Evolutionary conservation across 2,329 filamentous ascomycete species (phyloP).

Genomic region (Paecilomyces variotii): DNA sequence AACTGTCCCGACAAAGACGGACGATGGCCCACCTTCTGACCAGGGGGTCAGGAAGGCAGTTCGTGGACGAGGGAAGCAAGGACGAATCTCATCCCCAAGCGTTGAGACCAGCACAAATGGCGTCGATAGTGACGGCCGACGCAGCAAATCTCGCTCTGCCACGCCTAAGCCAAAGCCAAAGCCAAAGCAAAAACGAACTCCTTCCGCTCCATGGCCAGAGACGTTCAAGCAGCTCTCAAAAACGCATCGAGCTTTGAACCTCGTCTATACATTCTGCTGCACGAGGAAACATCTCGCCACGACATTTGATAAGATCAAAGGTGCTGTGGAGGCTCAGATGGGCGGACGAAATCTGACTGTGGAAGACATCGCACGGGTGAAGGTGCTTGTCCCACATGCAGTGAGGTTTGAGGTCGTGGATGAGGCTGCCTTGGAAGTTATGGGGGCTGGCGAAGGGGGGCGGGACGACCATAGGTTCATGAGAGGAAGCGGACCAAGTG

Average conservation of each 20-base stretch:
- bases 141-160: conserved; percentile 4
- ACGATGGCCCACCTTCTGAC: background rate
- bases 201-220: conserved; percentile 61
- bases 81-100: background rate
- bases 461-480: conserved; percentile 12
- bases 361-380: conserved; percentile 76
- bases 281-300: conserved; percentile 88
- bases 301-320: conserved; percentile 80
- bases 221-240: conserved; percentile 64
- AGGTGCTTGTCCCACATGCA: conserved; percentile 65
- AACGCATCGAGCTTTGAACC: conserved; percentile 75
- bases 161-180: conserved; percentile 9
- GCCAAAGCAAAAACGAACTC: conserved; percentile 10
- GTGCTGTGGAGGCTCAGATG: conserved; percentile 75
- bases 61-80: background rate
- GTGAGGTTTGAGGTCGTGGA: conserved; percentile 84
- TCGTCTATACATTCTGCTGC: conserved; percentile 92
- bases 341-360: conserved; percentile 57
- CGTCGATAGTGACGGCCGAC: background rate
- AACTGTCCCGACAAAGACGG: conserved; percentile 3
- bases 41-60: background rate
- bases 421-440: conserved; percentile 71
- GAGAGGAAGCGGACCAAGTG: background rate
- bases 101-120: background rate
- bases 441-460: conserved; percentile 59